Evolutionary conservation across 139 green algal species (phyloP).

Genomic region (Pleodorina starrii): DNA sequence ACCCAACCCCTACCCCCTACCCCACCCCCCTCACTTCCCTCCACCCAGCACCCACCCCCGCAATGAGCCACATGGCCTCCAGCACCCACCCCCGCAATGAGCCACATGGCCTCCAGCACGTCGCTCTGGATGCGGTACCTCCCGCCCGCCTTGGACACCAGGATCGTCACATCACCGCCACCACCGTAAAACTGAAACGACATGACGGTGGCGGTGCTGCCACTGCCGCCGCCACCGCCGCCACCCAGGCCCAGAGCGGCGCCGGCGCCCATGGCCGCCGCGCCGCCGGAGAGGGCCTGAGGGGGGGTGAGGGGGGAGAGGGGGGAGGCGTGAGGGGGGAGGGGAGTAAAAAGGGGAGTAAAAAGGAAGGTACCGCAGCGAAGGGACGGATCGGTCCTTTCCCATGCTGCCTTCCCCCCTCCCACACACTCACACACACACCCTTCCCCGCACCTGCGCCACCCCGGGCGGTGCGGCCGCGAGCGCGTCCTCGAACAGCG

Average conservation of each 20-base stretch:
- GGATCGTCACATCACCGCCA: constrained; percentile 66
- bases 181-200: constrained; percentile 64
- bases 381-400: background rate
- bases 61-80: constrained; percentile 75
- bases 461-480: constrained; percentile 32
- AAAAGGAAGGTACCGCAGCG: background rate
- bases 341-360: background rate
- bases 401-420: background rate
- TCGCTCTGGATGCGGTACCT: constrained; percentile 77
- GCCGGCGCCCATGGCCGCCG: constrained; percentile 20
- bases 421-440: background rate
- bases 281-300: constrained; percentile 46
- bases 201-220: constrained; percentile 63
- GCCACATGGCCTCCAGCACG: constrained; percentile 74
- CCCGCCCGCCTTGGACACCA: constrained; percentile 77
- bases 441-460: constrained; percentile 43
- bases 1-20: background rate
- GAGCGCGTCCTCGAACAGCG: constrained; percentile 74
- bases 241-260: background rate
- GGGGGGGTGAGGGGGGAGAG: background rate
- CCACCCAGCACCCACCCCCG: background rate
- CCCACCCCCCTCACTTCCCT: background rate
- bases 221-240: background rate
- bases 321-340: too few relatives aligned
- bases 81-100: constrained; percentile 48